A percentile compares a stretch with the other conserved stretches of the same genome.
These are phyloP conservation scores for Heterobasidion irregulare DNA, from an alignment of 1,284 basidiomycete genomes.

Conservation along the genomic window DNA sequence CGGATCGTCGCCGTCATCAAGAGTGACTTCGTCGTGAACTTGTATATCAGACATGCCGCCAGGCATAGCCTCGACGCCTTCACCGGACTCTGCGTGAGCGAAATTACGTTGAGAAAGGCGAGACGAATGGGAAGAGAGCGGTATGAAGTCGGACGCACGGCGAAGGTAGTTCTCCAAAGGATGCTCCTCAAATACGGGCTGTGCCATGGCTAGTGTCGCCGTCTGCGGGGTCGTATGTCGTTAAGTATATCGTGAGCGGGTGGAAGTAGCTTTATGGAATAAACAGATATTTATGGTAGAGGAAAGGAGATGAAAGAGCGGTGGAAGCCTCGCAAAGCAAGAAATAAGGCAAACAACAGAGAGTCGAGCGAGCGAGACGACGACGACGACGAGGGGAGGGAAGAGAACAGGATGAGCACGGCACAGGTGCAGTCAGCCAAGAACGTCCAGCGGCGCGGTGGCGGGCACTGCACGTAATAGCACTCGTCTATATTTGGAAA, in stretches of 20 bases:
- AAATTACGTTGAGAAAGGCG: constrained; percentile 4
- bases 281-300: background rate
- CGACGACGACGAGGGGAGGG: background rate
- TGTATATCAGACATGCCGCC: constrained; percentile 25
- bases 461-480: no score
- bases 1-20: constrained; percentile 22
- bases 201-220: constrained; percentile 44
- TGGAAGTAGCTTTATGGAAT: background rate
- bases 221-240: background rate
- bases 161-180: constrained; percentile 67
- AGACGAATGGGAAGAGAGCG: constrained; percentile 3
- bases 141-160: constrained; percentile 32
- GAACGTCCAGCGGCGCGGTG: no score
- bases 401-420: background rate
- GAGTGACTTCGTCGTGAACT: constrained; percentile 14
- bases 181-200: constrained; percentile 70
- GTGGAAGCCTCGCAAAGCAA: background rate
- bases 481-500: no score
- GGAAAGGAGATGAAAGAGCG: background rate
- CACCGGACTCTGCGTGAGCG: constrained; percentile 42
- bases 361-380: background rate
- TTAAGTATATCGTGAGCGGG: background rate
- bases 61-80: constrained; percentile 31
- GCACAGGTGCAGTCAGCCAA: no score
- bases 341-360: background rate